Evolutionary conservation across 192 early-diverging fungal species (phyloP).

Genomic region (Coemansia sp.): DNA sequence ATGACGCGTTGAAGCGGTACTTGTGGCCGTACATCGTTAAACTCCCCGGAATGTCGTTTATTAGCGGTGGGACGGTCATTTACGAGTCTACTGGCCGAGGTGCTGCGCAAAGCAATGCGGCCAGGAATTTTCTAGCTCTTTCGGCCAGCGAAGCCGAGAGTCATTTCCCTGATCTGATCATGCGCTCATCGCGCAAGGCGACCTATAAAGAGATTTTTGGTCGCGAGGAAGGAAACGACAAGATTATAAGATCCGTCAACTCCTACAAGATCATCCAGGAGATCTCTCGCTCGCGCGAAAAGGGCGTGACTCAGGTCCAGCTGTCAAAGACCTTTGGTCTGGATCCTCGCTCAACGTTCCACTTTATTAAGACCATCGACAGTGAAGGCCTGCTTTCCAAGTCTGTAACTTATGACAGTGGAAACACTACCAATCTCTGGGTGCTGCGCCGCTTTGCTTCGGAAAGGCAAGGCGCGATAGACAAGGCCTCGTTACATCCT

Average conservation of each 20-base stretch:
- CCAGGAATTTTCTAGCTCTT: slow-evolving; percentile 4
- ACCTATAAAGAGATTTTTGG: slow-evolving; percentile 40
- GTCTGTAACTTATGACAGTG: slow-evolving; percentile 20
- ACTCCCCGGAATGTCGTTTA: slow-evolving; percentile 26
- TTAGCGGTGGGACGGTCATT: slow-evolving; percentile 9
- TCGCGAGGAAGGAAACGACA: slow-evolving; percentile 29
- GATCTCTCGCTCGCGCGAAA: slow-evolving; percentile 30
- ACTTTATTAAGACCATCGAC: slow-evolving; percentile 48
- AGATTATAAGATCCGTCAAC: slow-evolving; percentile 15
- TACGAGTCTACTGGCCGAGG: slow-evolving; percentile 6
- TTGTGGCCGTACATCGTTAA: slow-evolving; percentile 40
- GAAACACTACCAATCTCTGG: slow-evolving; percentile 44
- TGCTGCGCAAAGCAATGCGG: not conserved
- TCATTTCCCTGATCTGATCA: slow-evolving; percentile 21
- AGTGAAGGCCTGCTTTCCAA: slow-evolving; percentile 34
- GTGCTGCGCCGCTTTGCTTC: slow-evolving; percentile 31
- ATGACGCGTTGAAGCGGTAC: slow-evolving; percentile 24
- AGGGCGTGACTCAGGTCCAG: slow-evolving; percentile 38
- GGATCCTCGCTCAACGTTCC: slow-evolving; percentile 41
- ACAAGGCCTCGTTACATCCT: not conserved
- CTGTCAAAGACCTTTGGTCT: slow-evolving; percentile 22
- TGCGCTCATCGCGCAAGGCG: slow-evolving; percentile 23
- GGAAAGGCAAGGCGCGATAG: not conserved
- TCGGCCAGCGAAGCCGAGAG: slow-evolving; percentile 11
- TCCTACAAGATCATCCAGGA: slow-evolving; percentile 21